Conservation (phyloP, 768 basidiomycete genomes). For the Suillus lakei region DNA sequence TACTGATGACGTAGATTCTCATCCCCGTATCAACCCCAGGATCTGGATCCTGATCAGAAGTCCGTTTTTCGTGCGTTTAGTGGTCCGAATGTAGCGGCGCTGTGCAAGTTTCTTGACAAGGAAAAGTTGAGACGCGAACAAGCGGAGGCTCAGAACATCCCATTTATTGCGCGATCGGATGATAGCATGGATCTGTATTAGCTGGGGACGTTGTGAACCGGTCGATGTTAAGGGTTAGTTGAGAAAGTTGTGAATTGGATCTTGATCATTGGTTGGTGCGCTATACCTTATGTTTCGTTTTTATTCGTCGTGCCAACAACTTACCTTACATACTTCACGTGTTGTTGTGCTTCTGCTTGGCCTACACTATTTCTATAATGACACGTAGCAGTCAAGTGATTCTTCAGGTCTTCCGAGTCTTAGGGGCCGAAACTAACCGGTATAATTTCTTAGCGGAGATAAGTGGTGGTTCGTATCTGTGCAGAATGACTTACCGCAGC, state of each 20-base stretch:
- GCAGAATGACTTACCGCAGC: too few species aligned
- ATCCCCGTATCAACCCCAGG: slow-evolving; percentile 42
- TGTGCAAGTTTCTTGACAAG: slow-evolving; percentile 75
- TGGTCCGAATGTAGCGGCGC: slow-evolving; percentile 62
- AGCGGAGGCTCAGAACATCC: slow-evolving; percentile 63
- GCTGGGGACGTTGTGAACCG: slow-evolving; percentile 5
- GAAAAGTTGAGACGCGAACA: slow-evolving; percentile 61
- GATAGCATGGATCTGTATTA: slow-evolving; percentile 69
- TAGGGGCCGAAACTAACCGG: background rate
- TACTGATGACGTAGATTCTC: slow-evolving; percentile 1
- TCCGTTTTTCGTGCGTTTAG: slow-evolving; percentile 82
- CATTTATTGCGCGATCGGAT: slow-evolving; percentile 63
- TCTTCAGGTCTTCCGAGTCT: background rate
- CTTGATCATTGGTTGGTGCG: background rate
- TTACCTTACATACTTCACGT: background rate
- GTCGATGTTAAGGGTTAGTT: background rate
- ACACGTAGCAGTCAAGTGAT: background rate
- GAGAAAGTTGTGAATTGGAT: background rate
- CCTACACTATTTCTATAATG: background rate
- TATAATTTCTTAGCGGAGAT: background rate
- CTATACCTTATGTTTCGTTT: background rate
- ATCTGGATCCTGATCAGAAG: slow-evolving; percentile 66
- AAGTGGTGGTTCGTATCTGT: background rate
- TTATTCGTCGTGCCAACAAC: slow-evolving; percentile 2
- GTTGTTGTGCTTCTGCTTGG: slow-evolving; percentile 1